phyloP scores from a whole-genome alignment of 352 stramenopile genomes.

The Phytophthora podocarpi region DNA sequence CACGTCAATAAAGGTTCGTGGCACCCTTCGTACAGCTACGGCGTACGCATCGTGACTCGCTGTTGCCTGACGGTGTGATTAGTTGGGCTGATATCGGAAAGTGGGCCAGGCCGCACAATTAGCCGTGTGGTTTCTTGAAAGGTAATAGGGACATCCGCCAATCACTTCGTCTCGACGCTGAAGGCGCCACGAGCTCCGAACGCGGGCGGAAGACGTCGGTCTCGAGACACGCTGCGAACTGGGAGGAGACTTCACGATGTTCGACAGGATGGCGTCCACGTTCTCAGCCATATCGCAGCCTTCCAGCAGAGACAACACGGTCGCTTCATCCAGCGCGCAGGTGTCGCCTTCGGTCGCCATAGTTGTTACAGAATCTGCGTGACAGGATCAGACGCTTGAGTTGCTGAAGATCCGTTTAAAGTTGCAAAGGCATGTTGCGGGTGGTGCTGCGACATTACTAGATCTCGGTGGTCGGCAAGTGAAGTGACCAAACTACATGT shows the following conservation, averaged over 20 bases:
- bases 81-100: slow-evolving; percentile 16
- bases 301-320: slow-evolving; percentile 21
- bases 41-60: slow-evolving; percentile 19
- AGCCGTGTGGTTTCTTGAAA: slow-evolving; percentile 31
- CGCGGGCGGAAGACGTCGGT: neutral
- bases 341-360: neutral
- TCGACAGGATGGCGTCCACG: slow-evolving; percentile 12
- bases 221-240: neutral
- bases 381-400: too few species aligned
- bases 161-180: slow-evolving; percentile 19
- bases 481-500: too few species aligned
- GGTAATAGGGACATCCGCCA: slow-evolving; percentile 10
- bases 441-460: too few species aligned
- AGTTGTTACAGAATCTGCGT: too few species aligned
- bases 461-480: too few species aligned
- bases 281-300: slow-evolving; percentile 30
- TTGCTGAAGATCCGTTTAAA: too few species aligned
- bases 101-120: slow-evolving; percentile 10
- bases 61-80: slow-evolving; percentile 27
- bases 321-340: slow-evolving; percentile 12
- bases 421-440: too few species aligned
- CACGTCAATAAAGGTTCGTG: slow-evolving; percentile 32
- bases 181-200: slow-evolving; percentile 7
- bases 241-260: neutral
- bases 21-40: slow-evolving; percentile 4